phyloP scores from a whole-genome alignment of 495 filamentous ascomycete genomes.

The Neohortaea acidophila region DNA sequence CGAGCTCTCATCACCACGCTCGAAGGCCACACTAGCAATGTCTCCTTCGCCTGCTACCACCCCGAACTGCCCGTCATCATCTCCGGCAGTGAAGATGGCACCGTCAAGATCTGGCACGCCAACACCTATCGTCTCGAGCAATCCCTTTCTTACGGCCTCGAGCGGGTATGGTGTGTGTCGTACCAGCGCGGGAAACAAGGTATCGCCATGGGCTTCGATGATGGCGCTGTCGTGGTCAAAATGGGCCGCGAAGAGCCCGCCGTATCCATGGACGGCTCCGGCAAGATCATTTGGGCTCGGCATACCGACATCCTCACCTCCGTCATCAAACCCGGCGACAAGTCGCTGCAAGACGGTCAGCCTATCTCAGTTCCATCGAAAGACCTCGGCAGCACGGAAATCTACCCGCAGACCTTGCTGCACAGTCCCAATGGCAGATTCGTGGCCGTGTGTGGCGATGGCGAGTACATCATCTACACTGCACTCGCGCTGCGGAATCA shows the following conservation, averaged over 20 bases:
- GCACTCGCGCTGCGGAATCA: slow-evolving; percentile 95
- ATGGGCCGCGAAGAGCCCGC: slow-evolving; percentile 95
- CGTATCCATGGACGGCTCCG: slow-evolving; percentile 88
- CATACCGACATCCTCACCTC: slow-evolving; percentile 89
- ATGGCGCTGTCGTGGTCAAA: slow-evolving; percentile 93
- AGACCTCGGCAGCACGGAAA: slow-evolving; percentile 85
- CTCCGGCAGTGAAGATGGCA: slow-evolving; percentile 96
- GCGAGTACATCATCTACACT: slow-evolving; percentile 97
- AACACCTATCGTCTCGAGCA: slow-evolving; percentile 93
- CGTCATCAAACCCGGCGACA: slow-evolving; percentile 84
- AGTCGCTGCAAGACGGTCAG: slow-evolving; percentile 70
- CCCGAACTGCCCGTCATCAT: slow-evolving; percentile 95
- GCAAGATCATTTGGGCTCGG: slow-evolving; percentile 88
- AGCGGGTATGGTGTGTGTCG: slow-evolving; percentile 92
- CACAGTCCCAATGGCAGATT: slow-evolving; percentile 98
- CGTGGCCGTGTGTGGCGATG: slow-evolving; percentile 91
- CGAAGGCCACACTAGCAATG: slow-evolving; percentile 95
- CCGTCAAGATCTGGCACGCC: slow-evolving; percentile 96
- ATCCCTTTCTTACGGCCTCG: slow-evolving; percentile 84
- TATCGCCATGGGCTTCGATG: slow-evolving; percentile 90
- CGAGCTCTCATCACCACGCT: slow-evolving; percentile 92
- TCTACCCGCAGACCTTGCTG: slow-evolving; percentile 84
- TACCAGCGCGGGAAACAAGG: slow-evolving; percentile 90
- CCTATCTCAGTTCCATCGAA: slow-evolving; percentile 78
- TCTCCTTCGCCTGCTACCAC: slow-evolving; percentile 98